phyloP scores from a whole-genome alignment of 2,329 filamentous ascomycete genomes.

The Colletotrichum orchidophilum region DNA sequence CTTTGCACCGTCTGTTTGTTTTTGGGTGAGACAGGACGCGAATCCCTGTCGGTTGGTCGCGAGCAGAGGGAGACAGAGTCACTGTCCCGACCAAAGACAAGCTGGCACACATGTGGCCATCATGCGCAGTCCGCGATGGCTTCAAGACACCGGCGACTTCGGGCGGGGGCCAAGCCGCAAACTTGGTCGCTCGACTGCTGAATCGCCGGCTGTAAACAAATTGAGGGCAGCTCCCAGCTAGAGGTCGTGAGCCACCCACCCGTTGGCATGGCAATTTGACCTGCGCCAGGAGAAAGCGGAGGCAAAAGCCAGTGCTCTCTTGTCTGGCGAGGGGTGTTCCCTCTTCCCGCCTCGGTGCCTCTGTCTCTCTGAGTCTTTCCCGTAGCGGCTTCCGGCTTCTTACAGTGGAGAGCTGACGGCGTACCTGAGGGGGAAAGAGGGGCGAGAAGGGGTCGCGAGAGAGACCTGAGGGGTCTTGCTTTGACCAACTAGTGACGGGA shows the following conservation, averaged over 20 bases:
- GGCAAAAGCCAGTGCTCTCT: conserved; percentile 16
- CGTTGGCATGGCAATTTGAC: conserved; percentile 31
- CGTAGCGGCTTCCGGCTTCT: not conserved
- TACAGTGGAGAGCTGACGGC: not conserved
- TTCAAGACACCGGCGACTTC: conserved; percentile 8
- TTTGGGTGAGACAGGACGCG: conserved; percentile 23
- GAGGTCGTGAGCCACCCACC: not conserved
- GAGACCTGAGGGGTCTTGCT: not conserved
- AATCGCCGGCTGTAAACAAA: conserved; percentile 3
- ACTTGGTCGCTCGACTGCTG: not conserved
- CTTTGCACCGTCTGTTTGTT: not conserved
- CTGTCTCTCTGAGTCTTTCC: not conserved
- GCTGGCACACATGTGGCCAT: not conserved
- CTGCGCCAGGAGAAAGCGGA: conserved; percentile 4
- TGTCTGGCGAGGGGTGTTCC: conserved; percentile 25
- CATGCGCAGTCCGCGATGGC: conserved; percentile 17
- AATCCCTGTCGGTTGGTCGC: conserved; percentile 22
- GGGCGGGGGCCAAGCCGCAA: not conserved
- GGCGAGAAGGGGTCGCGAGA: not conserved
- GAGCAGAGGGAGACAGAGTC: conserved; percentile 8
- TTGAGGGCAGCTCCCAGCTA: not conserved
- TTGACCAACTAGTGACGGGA: not conserved
- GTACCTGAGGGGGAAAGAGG: not conserved
- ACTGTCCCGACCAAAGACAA: not conserved
- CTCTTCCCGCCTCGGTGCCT: conserved; percentile 15